Percentiles rank a stretch among this genome's conserved stretches.
These are phyloP conservation scores for Colletotrichum limetticola DNA, from an alignment of 2,329 filamentous ascomycete genomes.

Conservation along the genomic window DNA sequence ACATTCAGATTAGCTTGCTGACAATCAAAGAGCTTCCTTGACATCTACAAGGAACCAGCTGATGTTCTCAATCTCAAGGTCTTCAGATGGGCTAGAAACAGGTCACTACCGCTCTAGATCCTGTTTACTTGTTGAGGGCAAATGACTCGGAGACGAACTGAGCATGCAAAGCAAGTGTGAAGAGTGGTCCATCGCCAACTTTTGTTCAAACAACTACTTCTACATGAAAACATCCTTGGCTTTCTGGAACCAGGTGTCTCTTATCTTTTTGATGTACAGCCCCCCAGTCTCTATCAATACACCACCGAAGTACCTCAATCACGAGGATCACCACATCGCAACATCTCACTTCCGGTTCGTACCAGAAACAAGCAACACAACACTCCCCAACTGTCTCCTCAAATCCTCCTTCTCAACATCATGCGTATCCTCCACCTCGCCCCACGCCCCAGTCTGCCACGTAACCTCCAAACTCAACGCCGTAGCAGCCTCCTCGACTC, in stretches of 20 bases:
- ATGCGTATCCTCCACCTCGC: constrained; percentile 97
- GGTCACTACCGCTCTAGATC: too few relatives aligned
- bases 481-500: constrained; percentile 83
- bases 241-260: not conserved
- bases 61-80: too few relatives aligned
- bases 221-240: not conserved
- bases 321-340: not conserved
- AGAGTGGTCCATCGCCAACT: not conserved
- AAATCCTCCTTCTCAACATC: constrained; percentile 95
- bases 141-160: too few relatives aligned
- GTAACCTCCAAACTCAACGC: constrained; percentile 85
- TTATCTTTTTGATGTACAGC: not conserved
- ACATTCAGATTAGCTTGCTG: too few relatives aligned
- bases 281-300: not conserved
- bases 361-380: constrained; percentile 82
- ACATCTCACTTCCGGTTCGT: constrained; percentile 42
- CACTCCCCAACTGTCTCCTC: constrained; percentile 86
- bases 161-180: not conserved
- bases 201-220: not conserved
- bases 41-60: too few relatives aligned
- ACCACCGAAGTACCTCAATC: not conserved
- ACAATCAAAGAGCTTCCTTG: too few relatives aligned
- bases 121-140: too few relatives aligned
- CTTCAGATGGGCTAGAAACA: too few relatives aligned
- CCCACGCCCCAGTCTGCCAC: constrained; percentile 93